Evolutionary conservation across 1,139 yeast species (phyloP).

Genomic region (Yamadazyma epiphylla): DNA sequence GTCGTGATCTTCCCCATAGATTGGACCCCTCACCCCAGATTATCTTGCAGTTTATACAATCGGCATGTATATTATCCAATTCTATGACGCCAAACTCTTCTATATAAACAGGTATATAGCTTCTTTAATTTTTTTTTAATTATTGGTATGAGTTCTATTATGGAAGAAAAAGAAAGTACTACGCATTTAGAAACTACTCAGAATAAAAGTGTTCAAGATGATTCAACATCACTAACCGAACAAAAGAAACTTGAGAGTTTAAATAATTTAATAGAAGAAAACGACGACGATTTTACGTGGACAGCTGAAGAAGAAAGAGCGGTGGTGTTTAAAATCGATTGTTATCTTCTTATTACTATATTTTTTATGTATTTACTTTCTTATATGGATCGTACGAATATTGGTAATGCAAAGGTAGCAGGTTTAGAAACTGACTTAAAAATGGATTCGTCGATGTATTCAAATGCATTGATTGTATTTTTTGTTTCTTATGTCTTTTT

Average conservation of each 20-base stretch:
- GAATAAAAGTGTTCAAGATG: neutral
- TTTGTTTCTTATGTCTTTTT: constrained; percentile 22
- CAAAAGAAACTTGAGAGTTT: too few relatives aligned
- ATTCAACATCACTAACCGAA: constrained; percentile 1
- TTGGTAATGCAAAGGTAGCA: constrained; percentile 23
- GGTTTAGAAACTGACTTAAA: constrained; percentile 20
- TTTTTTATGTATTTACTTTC: constrained; percentile 11
- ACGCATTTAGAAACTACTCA: constrained; percentile 1
- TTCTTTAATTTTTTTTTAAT: too few relatives aligned
- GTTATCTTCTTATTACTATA: constrained; percentile 23
- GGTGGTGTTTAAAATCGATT: constrained; percentile 7
- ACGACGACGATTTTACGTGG: constrained; percentile 5
- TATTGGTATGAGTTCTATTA: too few relatives aligned
- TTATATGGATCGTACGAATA: constrained; percentile 21
- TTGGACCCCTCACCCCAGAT: too few relatives aligned
- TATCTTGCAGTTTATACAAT: too few relatives aligned
- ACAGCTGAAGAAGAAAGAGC: constrained; percentile 8
- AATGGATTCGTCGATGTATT: constrained; percentile 20
- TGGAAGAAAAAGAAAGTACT: constrained; percentile 1
- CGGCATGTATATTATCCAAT: too few relatives aligned
- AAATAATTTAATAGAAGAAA: too few relatives aligned
- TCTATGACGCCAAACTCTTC: too few relatives aligned
- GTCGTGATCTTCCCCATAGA: too few relatives aligned
- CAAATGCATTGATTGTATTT: constrained; percentile 22
- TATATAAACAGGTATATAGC: too few relatives aligned